Percentiles rank a stretch among this genome's conserved stretches.
Conservation (phyloP, 2,329 filamentous ascomycete genomes). For the Ceratocystis eucalypticola region DNA sequence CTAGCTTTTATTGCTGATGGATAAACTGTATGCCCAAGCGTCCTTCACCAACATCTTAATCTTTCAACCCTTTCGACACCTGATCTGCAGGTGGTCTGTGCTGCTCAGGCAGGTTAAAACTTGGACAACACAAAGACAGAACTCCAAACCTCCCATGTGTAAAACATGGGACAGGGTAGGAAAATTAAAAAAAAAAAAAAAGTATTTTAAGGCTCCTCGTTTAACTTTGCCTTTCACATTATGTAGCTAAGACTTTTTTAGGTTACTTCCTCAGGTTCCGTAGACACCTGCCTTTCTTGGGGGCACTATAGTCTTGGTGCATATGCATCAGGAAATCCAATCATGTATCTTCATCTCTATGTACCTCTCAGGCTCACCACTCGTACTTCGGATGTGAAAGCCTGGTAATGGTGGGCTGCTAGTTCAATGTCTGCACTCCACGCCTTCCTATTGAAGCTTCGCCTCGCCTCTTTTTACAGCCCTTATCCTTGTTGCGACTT, state of each 20-base stretch:
- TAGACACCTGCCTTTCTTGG: not conserved
- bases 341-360: not conserved
- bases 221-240: not conserved
- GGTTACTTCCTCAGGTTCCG: not conserved
- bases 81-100: not conserved
- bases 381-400: not conserved
- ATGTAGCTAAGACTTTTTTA: not conserved
- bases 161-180: not conserved
- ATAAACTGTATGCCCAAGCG: constrained; percentile 4
- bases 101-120: not conserved
- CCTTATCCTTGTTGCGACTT: not conserved
- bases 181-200: not conserved
- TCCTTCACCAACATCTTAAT: not conserved
- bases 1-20: not conserved
- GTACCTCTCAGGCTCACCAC: not conserved
- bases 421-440: not conserved
- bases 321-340: not conserved
- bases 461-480: not conserved
- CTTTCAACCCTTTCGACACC: not conserved
- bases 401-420: too few species aligned
- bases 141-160: not conserved
- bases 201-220: not conserved
- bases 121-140: not conserved
- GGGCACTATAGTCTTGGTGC: not conserved
- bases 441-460: not conserved